Evolutionary conservation across 2,329 filamentous ascomycete genomes (phyloP), one percentile per base, ranked within the genome.

Genomic region (Cladosporium sp.): DNA sequence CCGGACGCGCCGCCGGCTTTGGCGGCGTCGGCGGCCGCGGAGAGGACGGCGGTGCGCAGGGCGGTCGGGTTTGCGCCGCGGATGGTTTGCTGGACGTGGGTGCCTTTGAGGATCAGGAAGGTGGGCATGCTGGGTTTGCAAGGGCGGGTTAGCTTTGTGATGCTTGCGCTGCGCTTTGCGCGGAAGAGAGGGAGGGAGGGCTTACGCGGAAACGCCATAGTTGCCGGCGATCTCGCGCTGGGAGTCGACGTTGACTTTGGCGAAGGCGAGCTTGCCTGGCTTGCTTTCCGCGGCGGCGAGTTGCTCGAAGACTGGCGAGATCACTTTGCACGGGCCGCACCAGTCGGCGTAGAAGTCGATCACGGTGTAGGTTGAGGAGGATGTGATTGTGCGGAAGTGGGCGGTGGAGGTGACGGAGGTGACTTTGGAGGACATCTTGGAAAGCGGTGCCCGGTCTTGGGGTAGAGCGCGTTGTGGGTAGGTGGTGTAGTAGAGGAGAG

Each of bases 291-390:
- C 70, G 49, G 75, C 71, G 54, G 77, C 78, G 51, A 80, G 70
- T 58, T 75, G 68, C 51, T 74, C 73, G 62, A 80, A 74, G 56
- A 75, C 68, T 31, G 78, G 78, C 3, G 73, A 72, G 51, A 81
- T 77, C 33, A 73, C 70, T 61, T 78, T 78, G 71, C 78, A 81
- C 28, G 78, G 78, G 2, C 77, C 77, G 63, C 78, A 80, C 77
- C 79, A 81, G 58, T 65, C 63, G 31, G 65, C 64, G 54, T 66
- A 66, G 63, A 68, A 67, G 56, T 68, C 65, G 51, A 68, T 63
- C 51, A 68, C 56, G 16, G 62, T 61, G 57, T 66, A 68, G 35
- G 62, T 65, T n/a, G 61, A 61, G 32, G 62, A 65, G 38, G 61
- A 54, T 28, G 62, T 59, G 49, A 63, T 61, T 42, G 57, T 56